These are phyloP conservation scores for Ogataea salicorniae DNA, from an alignment of 805 yeast genomes.

Conservation along the genomic window DNA sequence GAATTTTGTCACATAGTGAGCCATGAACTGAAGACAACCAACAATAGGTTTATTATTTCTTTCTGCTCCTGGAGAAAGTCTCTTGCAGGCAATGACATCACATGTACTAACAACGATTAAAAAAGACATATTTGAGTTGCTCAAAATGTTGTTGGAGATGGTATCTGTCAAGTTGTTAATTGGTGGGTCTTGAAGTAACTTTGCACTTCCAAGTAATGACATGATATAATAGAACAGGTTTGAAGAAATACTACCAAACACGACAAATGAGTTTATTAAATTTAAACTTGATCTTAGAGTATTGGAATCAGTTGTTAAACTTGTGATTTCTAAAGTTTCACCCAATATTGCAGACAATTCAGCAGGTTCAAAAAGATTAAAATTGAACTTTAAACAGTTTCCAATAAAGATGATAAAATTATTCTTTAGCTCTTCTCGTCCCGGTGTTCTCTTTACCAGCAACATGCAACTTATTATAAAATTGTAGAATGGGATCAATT, in stretches of 20 bases:
- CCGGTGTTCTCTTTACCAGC: not conserved
- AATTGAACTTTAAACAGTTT: conserved; percentile 20
- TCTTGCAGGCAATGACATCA: conserved; percentile 14
- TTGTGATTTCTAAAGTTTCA: conserved; percentile 10
- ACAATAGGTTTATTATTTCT: conserved; percentile 10
- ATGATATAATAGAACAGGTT: conserved; percentile 8
- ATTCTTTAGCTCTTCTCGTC: conserved; percentile 8
- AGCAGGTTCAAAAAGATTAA: conserved; percentile 13
- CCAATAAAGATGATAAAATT: conserved; percentile 12
- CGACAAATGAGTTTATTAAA: conserved; percentile 10
- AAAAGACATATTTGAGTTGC: conserved; percentile 7
- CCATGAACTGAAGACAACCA: conserved; percentile 19
- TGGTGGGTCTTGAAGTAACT: conserved; percentile 6
- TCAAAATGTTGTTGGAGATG: conserved; percentile 11
- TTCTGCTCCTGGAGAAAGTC: not conserved
- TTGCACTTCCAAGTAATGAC: conserved; percentile 13
- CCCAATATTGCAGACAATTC: conserved; percentile 7
- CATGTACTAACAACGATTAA: conserved; percentile 12
- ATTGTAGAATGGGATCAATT: conserved; percentile 11
- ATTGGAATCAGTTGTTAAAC: conserved; percentile 6
- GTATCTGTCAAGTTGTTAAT: conserved; percentile 5
- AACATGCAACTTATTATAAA: conserved; percentile 10
- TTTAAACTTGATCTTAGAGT: conserved; percentile 13
- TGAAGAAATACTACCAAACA: conserved; percentile 14
- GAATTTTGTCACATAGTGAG: conserved; percentile 10